Base-by-base conservation (phyloP, 2,329 filamentous ascomycete species). In the Alternaria hordeiaustralica region DNA sequence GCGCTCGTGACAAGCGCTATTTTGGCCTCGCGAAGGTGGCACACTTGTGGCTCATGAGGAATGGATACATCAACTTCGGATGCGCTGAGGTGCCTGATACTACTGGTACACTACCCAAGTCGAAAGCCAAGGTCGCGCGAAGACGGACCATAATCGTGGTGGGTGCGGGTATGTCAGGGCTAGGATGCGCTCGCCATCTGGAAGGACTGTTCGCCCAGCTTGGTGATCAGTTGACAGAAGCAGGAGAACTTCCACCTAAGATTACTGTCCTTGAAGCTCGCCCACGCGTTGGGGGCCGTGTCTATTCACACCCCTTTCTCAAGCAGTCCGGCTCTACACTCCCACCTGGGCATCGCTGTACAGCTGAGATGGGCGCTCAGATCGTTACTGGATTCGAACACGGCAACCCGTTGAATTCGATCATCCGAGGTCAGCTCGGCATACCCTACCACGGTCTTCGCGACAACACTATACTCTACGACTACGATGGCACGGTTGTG, bases 331-430 rank as follows among this genome's bases (percentile, higher is more conserved):
- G 84, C 60, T 76, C 84, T 75, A 80, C 82, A 68, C 71, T 88
- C 76, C 81, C 84, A 76, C 73, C 84, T 69, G 76, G 84, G 80
- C 87, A 86, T 78, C 87, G 81, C 55, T 91, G 91, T 75, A 98
- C 94, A 20, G 96, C 93, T 30, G 96, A 99, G 79, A 96, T 97
- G 90, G 96, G 96, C 26, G 96, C 95, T 59, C 97, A 99, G 86
- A 98, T 99, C 64, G 94, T 99, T 65, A 97, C 96, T 33, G 96
- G 96, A 0, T 99, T 98, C 77, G 94, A 98, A 70, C 89, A 93
- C 69, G 96, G 96, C 18, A 99, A 99, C 72, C 96, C 96, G 6
- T 83, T 99, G 71, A 96, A 97, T 77, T 88, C 94, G 53, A 89
- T 99, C 63, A 90, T 99, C 60, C 90, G 96, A 69, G 94, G 93